These are phyloP conservation scores for Aspergillus tanneri DNA, from an alignment of 2,329 filamentous ascomycete genomes.

Conservation along the genomic window DNA sequence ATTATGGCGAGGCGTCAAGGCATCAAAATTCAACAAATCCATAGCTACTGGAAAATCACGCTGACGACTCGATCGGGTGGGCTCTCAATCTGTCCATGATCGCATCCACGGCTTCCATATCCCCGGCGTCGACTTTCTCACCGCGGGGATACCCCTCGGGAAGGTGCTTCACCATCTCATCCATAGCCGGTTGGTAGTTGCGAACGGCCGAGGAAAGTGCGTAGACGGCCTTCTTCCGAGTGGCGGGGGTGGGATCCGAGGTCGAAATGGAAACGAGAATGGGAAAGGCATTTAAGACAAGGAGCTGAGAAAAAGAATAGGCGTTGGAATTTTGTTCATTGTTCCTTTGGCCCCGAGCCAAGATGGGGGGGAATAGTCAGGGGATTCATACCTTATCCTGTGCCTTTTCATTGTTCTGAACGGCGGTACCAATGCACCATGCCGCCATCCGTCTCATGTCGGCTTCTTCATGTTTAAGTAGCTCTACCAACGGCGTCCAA, in stretches of 20 bases:
- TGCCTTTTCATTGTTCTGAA: conserved; percentile 87
- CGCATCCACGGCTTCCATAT: conserved; percentile 83
- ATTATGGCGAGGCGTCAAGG: neutral
- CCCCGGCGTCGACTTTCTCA: conserved; percentile 69
- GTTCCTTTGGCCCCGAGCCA: neutral
- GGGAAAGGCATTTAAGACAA: conserved; percentile 65
- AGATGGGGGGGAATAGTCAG: neutral
- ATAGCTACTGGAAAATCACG: conserved; percentile 16
- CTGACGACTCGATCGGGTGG: conserved; percentile 28
- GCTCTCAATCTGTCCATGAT: conserved; percentile 68
- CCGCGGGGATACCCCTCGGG: conserved; percentile 58
- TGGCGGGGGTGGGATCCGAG: conserved; percentile 59
- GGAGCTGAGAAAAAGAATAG: conserved; percentile 40
- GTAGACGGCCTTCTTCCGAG: conserved; percentile 83
- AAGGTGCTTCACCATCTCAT: conserved; percentile 65
- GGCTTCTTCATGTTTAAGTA: conserved; percentile 67
- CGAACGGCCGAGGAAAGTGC: conserved; percentile 81
- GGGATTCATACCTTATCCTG: conserved; percentile 65
- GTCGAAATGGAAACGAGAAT: conserved; percentile 65
- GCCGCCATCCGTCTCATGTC: conserved; percentile 81
- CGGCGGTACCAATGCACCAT: conserved; percentile 92
- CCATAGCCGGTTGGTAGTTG: conserved; percentile 79
- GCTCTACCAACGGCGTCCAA: conserved; percentile 75
- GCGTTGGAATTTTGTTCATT: neutral
- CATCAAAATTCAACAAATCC: neutral